A percentile compares a stretch with the other conserved stretches of the same genome.
These are phyloP conservation scores for Eucalyptus shirleyi DNA, from an alignment of 345 rosid genomes.

Conservation along the genomic window DNA sequence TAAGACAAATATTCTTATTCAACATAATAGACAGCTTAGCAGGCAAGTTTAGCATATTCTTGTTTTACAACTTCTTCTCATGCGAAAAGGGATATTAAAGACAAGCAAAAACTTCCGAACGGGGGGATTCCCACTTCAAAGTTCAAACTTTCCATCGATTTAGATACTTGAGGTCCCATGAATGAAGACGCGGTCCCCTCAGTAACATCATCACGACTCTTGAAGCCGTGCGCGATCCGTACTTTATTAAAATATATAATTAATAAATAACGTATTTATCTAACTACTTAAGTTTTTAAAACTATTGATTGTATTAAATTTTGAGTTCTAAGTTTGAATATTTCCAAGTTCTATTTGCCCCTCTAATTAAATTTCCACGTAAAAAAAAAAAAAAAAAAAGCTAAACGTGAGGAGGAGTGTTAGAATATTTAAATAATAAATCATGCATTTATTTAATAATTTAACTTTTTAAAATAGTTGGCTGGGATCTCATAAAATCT, in stretches of 20 bases:
- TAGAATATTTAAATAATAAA: too few species aligned
- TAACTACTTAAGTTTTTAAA: too few species aligned
- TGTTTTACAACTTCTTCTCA: background rate
- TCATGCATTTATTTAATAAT: accelerated
- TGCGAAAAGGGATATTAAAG: background rate
- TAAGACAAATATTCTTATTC: background rate
- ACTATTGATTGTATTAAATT: accelerated
- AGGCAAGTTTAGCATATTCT: background rate
- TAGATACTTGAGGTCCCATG: background rate
- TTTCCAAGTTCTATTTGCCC: too few species aligned
- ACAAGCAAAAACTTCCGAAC: background rate
- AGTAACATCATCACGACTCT: background rate
- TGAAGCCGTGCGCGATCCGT: background rate
- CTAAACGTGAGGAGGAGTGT: accelerated
- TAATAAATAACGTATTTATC: too few species aligned
- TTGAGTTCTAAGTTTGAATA: too few species aligned
- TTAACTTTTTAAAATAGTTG: too few species aligned
- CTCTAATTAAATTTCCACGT: too few species aligned
- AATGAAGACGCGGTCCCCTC: background rate
- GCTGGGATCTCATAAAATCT: accelerated
- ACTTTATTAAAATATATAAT: too few species aligned
- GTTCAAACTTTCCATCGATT: background rate
- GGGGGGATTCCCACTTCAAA: background rate
- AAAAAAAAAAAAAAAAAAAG: too few species aligned
- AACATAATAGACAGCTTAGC: background rate